These are phyloP conservation scores for Fusarium buxicola DNA, from an alignment of 2,329 filamentous ascomycete species.

Conservation along the genomic window DNA sequence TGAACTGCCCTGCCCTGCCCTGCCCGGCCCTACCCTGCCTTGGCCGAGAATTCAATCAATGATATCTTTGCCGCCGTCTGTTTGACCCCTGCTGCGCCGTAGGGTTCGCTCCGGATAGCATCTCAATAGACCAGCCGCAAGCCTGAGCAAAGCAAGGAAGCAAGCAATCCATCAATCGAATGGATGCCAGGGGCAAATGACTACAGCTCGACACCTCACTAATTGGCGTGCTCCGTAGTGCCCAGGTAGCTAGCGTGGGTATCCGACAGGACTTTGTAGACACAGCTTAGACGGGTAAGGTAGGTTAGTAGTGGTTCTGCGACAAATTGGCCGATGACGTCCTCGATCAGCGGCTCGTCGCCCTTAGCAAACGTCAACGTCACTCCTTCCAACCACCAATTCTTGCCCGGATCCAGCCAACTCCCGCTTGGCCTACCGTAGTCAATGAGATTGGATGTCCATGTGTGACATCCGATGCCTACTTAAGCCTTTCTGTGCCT, in stretches of 20 bases:
- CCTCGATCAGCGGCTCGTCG: constrained; percentile 44
- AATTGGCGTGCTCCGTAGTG: constrained; percentile 13
- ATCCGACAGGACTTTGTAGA: constrained; percentile 14
- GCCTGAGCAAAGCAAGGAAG: constrained; percentile 16
- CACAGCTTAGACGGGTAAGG: constrained; percentile 2
- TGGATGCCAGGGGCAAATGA: constrained; percentile 10
- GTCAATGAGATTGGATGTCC: constrained; percentile 21
- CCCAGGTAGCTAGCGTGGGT: constrained; percentile 12
- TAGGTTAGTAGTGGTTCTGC: constrained; percentile 16
- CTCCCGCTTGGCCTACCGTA: constrained; percentile 19
- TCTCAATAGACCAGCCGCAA: constrained; percentile 17
- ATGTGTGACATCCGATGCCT: constrained; percentile 6
- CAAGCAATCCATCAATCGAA: constrained; percentile 17
- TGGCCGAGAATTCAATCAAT: constrained; percentile 2
- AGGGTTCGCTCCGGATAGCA: constrained; percentile 28
- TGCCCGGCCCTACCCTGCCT: constrained; percentile 24
- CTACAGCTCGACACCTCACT: background rate
- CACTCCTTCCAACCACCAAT: constrained; percentile 43
- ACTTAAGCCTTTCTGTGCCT: constrained; percentile 28
- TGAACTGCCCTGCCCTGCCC: constrained; percentile 19
- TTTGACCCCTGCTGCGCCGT: constrained; percentile 34
- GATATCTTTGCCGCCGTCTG: constrained; percentile 9
- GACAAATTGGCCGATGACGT: constrained; percentile 49
- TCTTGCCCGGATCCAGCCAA: constrained; percentile 39
- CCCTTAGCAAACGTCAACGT: constrained; percentile 53